These are phyloP conservation scores for Populus davidiana DNA, from an alignment of 345 rosid genomes.

Conservation along the genomic window DNA sequence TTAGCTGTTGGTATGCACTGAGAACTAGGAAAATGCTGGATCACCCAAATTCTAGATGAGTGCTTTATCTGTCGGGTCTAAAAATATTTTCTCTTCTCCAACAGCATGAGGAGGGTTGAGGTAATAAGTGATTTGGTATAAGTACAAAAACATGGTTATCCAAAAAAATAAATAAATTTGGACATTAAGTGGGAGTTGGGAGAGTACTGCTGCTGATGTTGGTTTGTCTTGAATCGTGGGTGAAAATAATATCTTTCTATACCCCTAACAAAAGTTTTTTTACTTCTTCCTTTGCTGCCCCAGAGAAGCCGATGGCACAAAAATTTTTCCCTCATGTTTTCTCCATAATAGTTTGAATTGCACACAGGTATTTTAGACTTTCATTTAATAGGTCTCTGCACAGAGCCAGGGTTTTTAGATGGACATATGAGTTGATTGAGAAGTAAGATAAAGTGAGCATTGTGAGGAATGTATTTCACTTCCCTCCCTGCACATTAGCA, in stretches of 20 bases:
- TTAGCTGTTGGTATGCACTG: not conserved
- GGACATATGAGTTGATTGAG: no score
- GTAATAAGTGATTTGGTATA: not conserved
- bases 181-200: not conserved
- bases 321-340: no score
- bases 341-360: no score
- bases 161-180: not conserved
- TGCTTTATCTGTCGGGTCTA: not conserved
- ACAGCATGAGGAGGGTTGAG: not conserved
- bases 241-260: no score
- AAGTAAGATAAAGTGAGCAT: no score
- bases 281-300: no score
- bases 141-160: not conserved
- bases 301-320: no score
- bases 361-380: no score
- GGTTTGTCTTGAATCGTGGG: no score
- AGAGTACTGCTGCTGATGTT: not conserved
- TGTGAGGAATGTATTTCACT: not conserved
- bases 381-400: no score
- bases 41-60: not conserved
- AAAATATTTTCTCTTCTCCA: not conserved
- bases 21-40: not conserved
- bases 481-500: not conserved
- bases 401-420: no score
- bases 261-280: no score